Conservation (phyloP, 1,139 yeast species). For the Saccharomyces pastorianus region DNA sequence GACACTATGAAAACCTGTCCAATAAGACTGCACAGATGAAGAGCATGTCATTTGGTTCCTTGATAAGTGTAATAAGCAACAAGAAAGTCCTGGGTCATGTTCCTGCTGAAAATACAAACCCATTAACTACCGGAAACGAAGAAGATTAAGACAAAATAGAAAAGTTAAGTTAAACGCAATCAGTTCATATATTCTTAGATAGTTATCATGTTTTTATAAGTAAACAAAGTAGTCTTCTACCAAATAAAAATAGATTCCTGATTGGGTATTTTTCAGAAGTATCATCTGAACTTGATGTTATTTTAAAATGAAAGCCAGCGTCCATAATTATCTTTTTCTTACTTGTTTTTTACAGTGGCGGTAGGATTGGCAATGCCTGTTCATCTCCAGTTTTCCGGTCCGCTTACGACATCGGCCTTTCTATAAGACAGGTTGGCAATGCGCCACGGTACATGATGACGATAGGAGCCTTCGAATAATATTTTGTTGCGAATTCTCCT, state of each 20-base stretch:
- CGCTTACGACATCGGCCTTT: background rate
- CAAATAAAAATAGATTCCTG: background rate
- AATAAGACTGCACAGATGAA: slow-evolving; percentile 27
- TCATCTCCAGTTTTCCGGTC: background rate
- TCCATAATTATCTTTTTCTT: background rate
- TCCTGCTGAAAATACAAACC: slow-evolving; percentile 9
- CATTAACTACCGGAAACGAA: slow-evolving; percentile 11
- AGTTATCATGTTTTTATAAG: slow-evolving; percentile 1
- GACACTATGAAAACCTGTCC: slow-evolving; percentile 21
- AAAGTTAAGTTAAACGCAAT: slow-evolving; percentile 4
- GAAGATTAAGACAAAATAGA: slow-evolving; percentile 26
- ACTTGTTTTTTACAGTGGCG: background rate
- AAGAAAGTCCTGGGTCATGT: slow-evolving; percentile 19
- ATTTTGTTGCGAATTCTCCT: background rate
- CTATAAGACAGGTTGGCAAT: background rate
- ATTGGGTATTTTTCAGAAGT: background rate
- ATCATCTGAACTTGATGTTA: background rate
- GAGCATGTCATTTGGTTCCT: slow-evolving; percentile 31
- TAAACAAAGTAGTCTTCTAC: background rate
- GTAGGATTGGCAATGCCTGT: background rate
- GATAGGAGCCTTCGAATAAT: background rate
- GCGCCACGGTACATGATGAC: background rate
- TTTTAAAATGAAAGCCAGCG: background rate
- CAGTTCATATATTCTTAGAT: slow-evolving; percentile 6
- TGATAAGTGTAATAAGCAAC: slow-evolving; percentile 31